phyloP scores from a whole-genome alignment of 345 rosid species.

The Eucalyptus cloeziana region DNA sequence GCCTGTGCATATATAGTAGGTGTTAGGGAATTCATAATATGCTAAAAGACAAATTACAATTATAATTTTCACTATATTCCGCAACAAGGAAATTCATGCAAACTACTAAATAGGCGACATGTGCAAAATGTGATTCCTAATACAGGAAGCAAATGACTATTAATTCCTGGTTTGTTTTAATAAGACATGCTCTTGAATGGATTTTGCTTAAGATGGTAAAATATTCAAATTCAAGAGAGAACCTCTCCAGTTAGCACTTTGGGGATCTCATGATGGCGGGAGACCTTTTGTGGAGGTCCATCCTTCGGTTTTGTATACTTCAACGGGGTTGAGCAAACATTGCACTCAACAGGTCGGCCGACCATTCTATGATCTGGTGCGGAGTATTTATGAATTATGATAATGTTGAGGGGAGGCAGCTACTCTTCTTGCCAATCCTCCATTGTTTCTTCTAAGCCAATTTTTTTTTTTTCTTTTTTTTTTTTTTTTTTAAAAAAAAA shows the following conservation, averaged over 20 bases:
- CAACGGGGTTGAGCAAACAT: accelerated
- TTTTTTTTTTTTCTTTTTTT: too few relatives aligned
- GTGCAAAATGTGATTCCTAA: not conserved
- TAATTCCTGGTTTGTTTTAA: not conserved
- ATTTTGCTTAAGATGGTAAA: not conserved
- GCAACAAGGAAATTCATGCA: not conserved
- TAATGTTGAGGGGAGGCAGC: not conserved
- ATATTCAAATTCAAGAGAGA: accelerated
- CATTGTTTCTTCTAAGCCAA: not conserved
- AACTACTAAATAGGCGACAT: not conserved
- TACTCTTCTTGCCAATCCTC: not conserved
- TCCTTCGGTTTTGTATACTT: not conserved
- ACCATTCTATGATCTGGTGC: accelerated
- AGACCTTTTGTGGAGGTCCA: not conserved
- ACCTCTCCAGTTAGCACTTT: not conserved
- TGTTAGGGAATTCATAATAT: not conserved
- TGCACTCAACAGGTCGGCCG: accelerated
- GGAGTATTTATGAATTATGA: not conserved
- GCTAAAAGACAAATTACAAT: not conserved
- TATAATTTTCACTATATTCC: too few relatives aligned
- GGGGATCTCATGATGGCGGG: not conserved
- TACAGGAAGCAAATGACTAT: not conserved
- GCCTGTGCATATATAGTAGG: not conserved
- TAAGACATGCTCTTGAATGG: not conserved
- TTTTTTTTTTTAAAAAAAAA: accelerated